Evolutionary conservation across 148 eudicot species (phyloP), one percentile per base, ranked within the genome.

Genomic region (Gaultheria prostrata): DNA sequence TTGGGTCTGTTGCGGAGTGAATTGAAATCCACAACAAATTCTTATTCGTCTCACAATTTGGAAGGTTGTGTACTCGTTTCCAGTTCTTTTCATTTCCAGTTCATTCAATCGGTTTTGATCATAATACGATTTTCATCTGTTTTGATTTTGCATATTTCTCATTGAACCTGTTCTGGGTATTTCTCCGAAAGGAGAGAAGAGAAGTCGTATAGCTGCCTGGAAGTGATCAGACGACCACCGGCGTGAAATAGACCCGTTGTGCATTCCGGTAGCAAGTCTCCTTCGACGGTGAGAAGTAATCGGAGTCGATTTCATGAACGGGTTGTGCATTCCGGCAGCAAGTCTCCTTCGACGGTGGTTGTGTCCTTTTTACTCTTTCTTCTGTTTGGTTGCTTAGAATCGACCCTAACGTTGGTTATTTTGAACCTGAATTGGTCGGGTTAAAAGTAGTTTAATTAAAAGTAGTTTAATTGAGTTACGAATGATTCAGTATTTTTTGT

Each of bases 341-440:
- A n/a, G n/a, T n/a, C n/a, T n/a, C n/a, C n/a, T n/a, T n/a, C n/a
- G n/a, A n/a, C 43, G 43, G 43, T 39, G 43, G 43, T 39, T 5
- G 6, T 39, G 54, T 17, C 28, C 30, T 12, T 73, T 0, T 9
- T 24, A 45, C 17, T 46, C 43, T 48, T 39, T 39, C 43, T 6
- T 8, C 76, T 39, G 43, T 18, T 84, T 39, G 75, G 70, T 50
- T 83, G 83, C 46, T 71, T 28, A 48, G 30, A 35, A 46, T 30
- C 21, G 24, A 39, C 6, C 43, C 43, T 56, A 1, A 0, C 49
- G 6, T 80, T 4, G 57, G n/a, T 26, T 20, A 3, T 59, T 6
- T n/a, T 6, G 24, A 39, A 39, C 43, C 43, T 11, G 39, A 51
- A 53, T 39, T 6, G 67, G 26, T 8, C 5, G 59, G 48, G 79